Evolutionary conservation across 441 rosid species (phyloP).

Genomic region (Arabidopsis lyrata): DNA sequence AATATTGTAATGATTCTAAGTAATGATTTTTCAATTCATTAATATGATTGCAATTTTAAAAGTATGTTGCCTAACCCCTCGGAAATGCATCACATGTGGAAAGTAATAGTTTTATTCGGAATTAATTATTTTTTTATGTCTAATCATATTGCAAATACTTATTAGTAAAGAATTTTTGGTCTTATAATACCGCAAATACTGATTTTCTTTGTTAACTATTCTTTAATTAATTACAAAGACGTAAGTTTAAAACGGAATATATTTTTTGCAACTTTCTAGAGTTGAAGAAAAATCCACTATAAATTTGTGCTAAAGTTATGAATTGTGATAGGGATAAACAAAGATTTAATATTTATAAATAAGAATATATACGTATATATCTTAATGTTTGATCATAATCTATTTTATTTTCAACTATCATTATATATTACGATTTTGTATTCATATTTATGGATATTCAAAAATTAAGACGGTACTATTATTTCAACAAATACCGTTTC

Average conservation of each 20-base stretch:
- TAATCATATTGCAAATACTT: too few species aligned
- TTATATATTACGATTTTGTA: not conserved
- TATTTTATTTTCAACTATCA: not conserved
- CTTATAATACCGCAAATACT: not conserved
- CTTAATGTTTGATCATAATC: not conserved
- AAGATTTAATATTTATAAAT: not conserved
- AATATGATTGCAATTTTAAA: not conserved
- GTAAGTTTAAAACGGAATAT: too few species aligned
- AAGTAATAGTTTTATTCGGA: not conserved
- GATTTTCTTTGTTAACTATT: not conserved
- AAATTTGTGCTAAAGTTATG: too few species aligned
- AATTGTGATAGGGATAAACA: not conserved
- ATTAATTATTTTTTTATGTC: too few species aligned
- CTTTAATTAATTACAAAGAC: not conserved
- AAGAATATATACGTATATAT: not conserved
- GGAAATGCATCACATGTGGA: not conserved
- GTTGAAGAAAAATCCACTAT: not conserved
- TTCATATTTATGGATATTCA: too few species aligned
- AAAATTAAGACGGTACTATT: not conserved
- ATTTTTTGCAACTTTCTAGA: not conserved
- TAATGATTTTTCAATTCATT: not conserved
- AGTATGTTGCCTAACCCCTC: not conserved
- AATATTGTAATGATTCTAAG: slow-evolving; percentile 24
- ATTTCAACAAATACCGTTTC: not conserved
- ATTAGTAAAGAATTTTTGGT: not conserved